Base-by-base conservation (phyloP, 2,329 filamentous ascomycete species). In the Phialophora tarda region DNA sequence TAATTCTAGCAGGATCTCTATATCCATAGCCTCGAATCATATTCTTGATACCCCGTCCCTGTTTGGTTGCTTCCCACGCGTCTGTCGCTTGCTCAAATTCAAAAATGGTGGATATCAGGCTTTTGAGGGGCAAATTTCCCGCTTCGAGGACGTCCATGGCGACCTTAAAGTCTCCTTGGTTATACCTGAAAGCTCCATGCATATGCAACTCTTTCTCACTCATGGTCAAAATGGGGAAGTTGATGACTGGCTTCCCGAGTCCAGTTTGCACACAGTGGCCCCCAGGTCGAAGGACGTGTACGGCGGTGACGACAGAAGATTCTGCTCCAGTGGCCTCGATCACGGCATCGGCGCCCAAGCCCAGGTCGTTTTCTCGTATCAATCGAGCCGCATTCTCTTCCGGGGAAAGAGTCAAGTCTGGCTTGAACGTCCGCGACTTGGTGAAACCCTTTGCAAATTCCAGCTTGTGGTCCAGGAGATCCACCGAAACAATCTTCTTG, bases 381-480 rank as follows among this genome's bases (percentile, higher is more conserved):
- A 78, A 69, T 21, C 58, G 47, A 12, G 62, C 50, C 0, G 75
- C 76, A 65, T 75, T 75, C 54, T 75, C 68, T 44, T 74, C 72
- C 51, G 66, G 38, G 6, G 66, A 59, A 7, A 54, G 63, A 21
- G 38, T 50, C 56, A 65, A 26, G 30, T 71, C 63, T 14, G 70
- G 66, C 50, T 62, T 63, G 59, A 69, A 70, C 1, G 71, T 72
- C 41, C 32, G 44, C 41, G 38, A 58, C 17, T 48, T 34, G 34
- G 41, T 64, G 62, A 69, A 66, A 12, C 47, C 57, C 44, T 53
- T 64, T 14, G 75, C 87, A 72, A 88, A 89, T 66, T 84, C 77
- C 41, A 90, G 83, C 8, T 87, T 86, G 1, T 85, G 84, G 41
- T 81, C 80, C 66, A 88, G 85, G 11, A 89, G 78, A 71, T 90